Evolutionary conservation across 2,329 filamentous ascomycete genomes (phyloP), one percentile per base, ranked within the genome.

Genomic region (Neopestalotiopsis sp.): DNA sequence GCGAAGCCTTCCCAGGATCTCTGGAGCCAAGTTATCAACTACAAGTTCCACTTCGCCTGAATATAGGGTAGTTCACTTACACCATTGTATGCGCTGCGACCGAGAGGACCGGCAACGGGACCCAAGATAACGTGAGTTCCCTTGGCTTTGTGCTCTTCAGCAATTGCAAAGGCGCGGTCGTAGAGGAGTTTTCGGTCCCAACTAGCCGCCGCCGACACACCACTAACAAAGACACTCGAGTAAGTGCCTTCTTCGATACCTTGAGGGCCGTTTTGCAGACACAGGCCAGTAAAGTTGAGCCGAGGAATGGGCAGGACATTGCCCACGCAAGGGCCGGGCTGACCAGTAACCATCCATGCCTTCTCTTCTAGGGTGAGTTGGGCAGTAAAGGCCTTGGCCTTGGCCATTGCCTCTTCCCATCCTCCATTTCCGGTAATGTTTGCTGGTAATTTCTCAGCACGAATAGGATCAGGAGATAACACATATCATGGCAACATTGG

Each of bases 181-280:
- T 82, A 82, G 71, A 91, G 88, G 57, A 93, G 84, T 28, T 84
- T 84, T 69, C 88, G 88, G 77, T 92, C 89, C 87, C 90, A 94
- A 13, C 91, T 91, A 4, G 90, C 89, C 34, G 90, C 92, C 58
- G 91, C 85, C 60, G 90, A 91, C 69, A 92, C 84, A 67, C 91
- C 91, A 17, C 90, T 88, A 2, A 91, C 86, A 78, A 93, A 94
- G 5, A 89, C 91, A 64, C 89, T 91, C 70, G 86, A 87, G 76
- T 90, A 92, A 78, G 93, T 91, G 70, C 87, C 81, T 71, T 87
- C 84, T 72, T 91, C 86, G 70, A 94, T 80, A 71, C 91, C 90
- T 20, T 93, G 83, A 24, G 91, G 91, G 32, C 89, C 89, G 76
- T 94, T 92, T 72, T 92, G 89, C 77, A 92, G 79, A 77, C 92